phyloP scores from a whole-genome alignment of 352 stramenopile species.

The Pythium angustatum region DNA sequence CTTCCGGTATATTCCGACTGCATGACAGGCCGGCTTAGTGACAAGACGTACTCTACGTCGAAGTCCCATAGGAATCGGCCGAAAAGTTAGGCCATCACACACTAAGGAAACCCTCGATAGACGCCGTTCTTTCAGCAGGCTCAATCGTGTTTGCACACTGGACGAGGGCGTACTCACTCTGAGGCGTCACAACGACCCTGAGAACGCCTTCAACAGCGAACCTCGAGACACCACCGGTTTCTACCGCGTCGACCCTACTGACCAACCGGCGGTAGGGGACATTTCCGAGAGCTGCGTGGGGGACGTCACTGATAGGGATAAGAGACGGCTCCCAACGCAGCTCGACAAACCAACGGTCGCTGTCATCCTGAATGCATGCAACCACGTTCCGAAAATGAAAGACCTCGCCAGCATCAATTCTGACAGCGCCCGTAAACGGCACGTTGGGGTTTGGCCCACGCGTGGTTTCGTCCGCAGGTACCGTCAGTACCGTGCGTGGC shows the following conservation, averaged over 20 bases:
- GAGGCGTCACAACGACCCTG: neutral
- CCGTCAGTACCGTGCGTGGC: neutral
- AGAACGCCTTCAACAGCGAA: neutral
- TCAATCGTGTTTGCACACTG: neutral
- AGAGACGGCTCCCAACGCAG: neutral
- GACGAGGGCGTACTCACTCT: neutral
- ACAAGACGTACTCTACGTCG: too few species aligned
- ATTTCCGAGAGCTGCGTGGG: neutral
- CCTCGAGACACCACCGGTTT: neutral
- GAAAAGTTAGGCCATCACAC: too few species aligned
- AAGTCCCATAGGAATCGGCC: too few species aligned
- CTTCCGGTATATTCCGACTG: too few species aligned
- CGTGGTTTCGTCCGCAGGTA: neutral
- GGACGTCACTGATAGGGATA: neutral
- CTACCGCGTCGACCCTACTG: too few species aligned
- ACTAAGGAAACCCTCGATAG: too few species aligned
- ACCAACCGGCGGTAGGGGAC: neutral
- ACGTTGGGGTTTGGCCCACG: neutral
- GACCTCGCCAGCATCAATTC: neutral
- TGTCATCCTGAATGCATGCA: neutral
- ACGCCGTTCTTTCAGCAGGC: too few species aligned
- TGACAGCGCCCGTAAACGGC: neutral
- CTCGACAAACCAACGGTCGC: neutral
- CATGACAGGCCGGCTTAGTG: too few species aligned
- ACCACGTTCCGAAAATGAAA: neutral